A percentile compares a stretch with the other conserved stretches of the same genome.
phyloP scores from a whole-genome alignment of 768 basidiomycete species.

The Chlorophyllum brunneum region DNA sequence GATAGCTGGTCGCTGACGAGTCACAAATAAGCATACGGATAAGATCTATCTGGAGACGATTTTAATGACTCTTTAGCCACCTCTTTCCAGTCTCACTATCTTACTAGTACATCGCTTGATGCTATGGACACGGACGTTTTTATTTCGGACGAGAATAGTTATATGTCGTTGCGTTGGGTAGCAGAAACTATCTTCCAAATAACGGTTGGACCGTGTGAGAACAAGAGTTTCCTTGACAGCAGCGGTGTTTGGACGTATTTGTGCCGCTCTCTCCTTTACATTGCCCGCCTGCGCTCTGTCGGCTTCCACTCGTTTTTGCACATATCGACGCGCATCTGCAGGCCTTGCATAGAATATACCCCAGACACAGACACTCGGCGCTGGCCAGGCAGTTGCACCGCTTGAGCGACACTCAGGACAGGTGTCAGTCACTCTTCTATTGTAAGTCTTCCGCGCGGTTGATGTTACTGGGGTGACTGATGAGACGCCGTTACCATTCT shows the following conservation, averaged over 20 bases:
- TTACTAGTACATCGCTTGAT: no score
- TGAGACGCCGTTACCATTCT: neutral
- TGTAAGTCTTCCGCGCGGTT: slow-evolving; percentile 4
- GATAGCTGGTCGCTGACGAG: slow-evolving; percentile 76
- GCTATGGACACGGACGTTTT: no score
- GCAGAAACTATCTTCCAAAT: neutral
- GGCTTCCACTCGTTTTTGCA: neutral
- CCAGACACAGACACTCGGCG: neutral
- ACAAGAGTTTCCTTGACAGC: slow-evolving; percentile 10
- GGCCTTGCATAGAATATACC: neutral
- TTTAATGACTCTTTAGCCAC: slow-evolving; percentile 1
- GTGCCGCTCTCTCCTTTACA: neutral
- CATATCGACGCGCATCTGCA: neutral
- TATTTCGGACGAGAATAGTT: no score
- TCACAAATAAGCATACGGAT: slow-evolving; percentile 48
- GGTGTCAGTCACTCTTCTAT: slow-evolving; percentile 5
- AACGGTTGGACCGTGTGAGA: neutral
- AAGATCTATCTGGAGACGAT: slow-evolving; percentile 3
- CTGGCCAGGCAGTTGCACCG: neutral
- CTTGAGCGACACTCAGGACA: slow-evolving; percentile 1
- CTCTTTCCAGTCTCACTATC: neutral
- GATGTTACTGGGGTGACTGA: slow-evolving; percentile 6
- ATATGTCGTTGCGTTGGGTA: no score
- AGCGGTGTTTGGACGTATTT: neutral
- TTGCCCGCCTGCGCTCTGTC: neutral